Evolutionary conservation across 768 basidiomycete species (phyloP).

Genomic region (Amanita rubescens): DNA sequence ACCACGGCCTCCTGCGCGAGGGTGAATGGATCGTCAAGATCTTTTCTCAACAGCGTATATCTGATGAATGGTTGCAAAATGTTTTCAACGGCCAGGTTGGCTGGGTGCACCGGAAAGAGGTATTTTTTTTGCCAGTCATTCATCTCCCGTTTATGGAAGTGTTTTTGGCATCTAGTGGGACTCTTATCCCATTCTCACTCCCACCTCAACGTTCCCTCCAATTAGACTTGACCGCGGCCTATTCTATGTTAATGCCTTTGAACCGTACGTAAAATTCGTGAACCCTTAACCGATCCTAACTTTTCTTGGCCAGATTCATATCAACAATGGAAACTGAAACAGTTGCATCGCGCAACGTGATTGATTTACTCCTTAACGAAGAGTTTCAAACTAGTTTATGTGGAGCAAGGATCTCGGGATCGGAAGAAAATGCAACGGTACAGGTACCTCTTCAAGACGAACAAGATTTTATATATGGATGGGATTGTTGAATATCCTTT

Average conservation of each 20-base stretch:
- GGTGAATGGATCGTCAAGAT: constrained; percentile 80
- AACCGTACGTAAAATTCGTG: constrained; percentile 52
- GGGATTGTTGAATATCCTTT: constrained; percentile 53
- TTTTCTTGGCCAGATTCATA: constrained; percentile 48
- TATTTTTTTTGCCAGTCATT: constrained; percentile 18
- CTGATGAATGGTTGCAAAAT: constrained; percentile 60
- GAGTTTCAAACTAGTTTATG: constrained; percentile 70
- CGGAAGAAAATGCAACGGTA: constrained; percentile 7
- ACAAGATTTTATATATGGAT: constrained; percentile 55
- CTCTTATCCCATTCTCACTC: constrained; percentile 67
- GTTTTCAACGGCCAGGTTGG: constrained; percentile 62
- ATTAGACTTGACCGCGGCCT: constrained; percentile 71
- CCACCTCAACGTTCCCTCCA: constrained; percentile 64
- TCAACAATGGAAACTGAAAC: constrained; percentile 96
- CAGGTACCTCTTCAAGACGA: constrained; percentile 1
- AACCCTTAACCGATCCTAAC: constrained; percentile 1
- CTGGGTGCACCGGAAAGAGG: constrained; percentile 82
- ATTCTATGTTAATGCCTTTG: constrained; percentile 90
- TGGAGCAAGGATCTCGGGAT: constrained; percentile 23
- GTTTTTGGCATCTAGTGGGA: constrained; percentile 51
- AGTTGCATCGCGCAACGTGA: constrained; percentile 72
- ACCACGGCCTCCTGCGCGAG: constrained; percentile 54
- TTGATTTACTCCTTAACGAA: constrained; percentile 70
- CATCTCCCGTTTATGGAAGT: neutral
- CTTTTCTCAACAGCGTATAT: constrained; percentile 60